Evolutionary conservation across 169 alveolate genomes (phyloP).

Genomic region (Eimeria praecox): DNA sequence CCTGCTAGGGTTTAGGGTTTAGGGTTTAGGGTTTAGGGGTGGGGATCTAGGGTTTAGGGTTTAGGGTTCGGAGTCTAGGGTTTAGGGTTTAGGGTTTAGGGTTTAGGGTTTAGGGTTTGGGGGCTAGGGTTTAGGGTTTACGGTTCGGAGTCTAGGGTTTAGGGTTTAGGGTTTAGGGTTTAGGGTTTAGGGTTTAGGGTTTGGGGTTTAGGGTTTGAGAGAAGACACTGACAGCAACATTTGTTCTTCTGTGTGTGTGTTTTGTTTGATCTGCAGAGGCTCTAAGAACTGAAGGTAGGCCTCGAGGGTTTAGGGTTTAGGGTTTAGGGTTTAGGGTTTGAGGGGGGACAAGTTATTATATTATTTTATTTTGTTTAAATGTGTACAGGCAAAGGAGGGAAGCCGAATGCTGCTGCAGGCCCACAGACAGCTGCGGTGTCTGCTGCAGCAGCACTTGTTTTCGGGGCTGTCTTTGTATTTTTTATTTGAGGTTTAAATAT

Average conservation of each 20-base stretch:
- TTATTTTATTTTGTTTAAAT: not conserved
- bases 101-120: too few species aligned
- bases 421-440: not conserved
- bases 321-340: constrained; percentile 1
- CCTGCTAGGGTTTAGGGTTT: constrained; percentile 12
- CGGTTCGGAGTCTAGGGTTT: too few species aligned
- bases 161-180: too few species aligned
- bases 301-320: not conserved
- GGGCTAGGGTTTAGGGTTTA: too few species aligned
- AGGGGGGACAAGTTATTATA: too few species aligned
- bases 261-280: constrained; percentile 1
- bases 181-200: too few species aligned
- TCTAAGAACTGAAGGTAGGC: constrained; percentile 2
- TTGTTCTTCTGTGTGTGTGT: not conserved
- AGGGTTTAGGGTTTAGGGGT: too few species aligned
- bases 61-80: too few species aligned
- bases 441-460: not conserved
- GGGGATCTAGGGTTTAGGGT: too few species aligned
- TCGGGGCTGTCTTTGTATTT: not conserved
- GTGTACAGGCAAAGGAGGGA: not conserved
- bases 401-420: not conserved
- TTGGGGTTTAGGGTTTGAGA: not conserved
- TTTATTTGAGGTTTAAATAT: not conserved
- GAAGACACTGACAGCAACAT: too few species aligned
- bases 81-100: too few species aligned